Evolutionary conservation across 2,329 filamentous ascomycete species (phyloP).

Genomic region (Colletotrichum sp.): DNA sequence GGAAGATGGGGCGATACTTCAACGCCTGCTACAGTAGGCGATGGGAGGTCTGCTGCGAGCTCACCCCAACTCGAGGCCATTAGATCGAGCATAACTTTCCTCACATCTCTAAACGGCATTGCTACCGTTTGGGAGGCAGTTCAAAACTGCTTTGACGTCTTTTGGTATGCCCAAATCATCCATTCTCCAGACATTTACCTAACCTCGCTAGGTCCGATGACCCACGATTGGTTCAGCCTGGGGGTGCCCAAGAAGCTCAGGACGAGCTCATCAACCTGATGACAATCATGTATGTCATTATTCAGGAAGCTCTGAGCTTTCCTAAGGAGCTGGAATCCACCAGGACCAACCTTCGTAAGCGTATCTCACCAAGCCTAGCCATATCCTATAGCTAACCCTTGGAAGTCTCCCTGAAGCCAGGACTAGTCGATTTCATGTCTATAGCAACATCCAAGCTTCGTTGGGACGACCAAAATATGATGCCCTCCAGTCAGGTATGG

Average conservation of each 20-base stretch:
- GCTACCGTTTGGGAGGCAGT: conserved; percentile 57
- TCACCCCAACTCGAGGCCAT: conserved; percentile 64
- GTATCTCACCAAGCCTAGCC: neutral
- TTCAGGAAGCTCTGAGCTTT: conserved; percentile 62
- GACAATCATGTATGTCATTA: conserved; percentile 65
- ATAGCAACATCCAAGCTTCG: conserved; percentile 71
- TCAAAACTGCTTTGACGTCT: conserved; percentile 52
- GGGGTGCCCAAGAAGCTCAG: conserved; percentile 54
- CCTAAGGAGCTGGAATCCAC: conserved; percentile 51
- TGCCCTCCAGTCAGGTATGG: conserved; percentile 67
- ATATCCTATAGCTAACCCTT: conserved; percentile 22
- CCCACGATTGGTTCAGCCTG: conserved; percentile 39
- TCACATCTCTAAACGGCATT: conserved; percentile 57
- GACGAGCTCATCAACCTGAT: conserved; percentile 68
- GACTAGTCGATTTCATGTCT: conserved; percentile 74
- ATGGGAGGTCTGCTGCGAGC: conserved; percentile 56
- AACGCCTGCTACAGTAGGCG: conserved; percentile 46
- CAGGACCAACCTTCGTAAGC: conserved; percentile 55
- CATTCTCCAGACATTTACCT: conserved; percentile 25
- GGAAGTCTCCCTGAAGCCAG: conserved; percentile 65
- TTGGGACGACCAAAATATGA: conserved; percentile 71
- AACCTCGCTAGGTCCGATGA: conserved; percentile 51
- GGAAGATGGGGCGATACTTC: conserved; percentile 76
- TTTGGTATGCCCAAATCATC: conserved; percentile 49
- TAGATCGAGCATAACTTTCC: conserved; percentile 55